These are phyloP conservation scores for Hirsutella thompsonii DNA, from an alignment of 2,329 filamentous ascomycete genomes.

Conservation along the genomic window DNA sequence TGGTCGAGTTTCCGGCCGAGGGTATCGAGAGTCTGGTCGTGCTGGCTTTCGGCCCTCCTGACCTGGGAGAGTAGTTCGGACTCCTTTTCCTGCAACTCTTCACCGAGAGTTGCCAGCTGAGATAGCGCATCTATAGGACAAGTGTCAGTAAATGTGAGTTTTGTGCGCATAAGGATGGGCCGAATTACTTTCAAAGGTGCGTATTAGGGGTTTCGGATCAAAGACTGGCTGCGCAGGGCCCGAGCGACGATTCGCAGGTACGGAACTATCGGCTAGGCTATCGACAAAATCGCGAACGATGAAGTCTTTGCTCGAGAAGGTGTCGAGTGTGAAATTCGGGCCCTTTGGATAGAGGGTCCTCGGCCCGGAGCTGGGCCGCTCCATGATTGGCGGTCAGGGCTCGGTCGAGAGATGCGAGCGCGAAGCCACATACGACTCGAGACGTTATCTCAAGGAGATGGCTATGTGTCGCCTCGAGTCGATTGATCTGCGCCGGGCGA, in stretches of 20 bases:
- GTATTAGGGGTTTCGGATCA: constrained; percentile 92
- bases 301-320: constrained; percentile 83
- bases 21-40: constrained; percentile 81
- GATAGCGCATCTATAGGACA: constrained; percentile 42
- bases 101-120: constrained; percentile 57
- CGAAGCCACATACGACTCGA: neutral
- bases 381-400: constrained; percentile 7
- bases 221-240: constrained; percentile 54
- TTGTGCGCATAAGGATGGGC: neutral
- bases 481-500: too few species aligned
- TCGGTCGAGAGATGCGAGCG: constrained; percentile 14
- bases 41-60: constrained; percentile 79
- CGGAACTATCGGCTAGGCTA: constrained; percentile 71
- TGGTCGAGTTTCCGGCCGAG: constrained; percentile 82
- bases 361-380: constrained; percentile 31
- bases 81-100: constrained; percentile 80
- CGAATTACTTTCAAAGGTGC: constrained; percentile 68
- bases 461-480: too few species aligned
- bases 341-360: constrained; percentile 64
- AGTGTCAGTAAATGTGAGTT: neutral
- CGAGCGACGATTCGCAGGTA: constrained; percentile 70
- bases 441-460: too few species aligned
- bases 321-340: constrained; percentile 76
- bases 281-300: constrained; percentile 98
- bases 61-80: constrained; percentile 86